Evolutionary conservation across 331 rosid genomes (phyloP).

Genomic region (Saraca asoca): DNA sequence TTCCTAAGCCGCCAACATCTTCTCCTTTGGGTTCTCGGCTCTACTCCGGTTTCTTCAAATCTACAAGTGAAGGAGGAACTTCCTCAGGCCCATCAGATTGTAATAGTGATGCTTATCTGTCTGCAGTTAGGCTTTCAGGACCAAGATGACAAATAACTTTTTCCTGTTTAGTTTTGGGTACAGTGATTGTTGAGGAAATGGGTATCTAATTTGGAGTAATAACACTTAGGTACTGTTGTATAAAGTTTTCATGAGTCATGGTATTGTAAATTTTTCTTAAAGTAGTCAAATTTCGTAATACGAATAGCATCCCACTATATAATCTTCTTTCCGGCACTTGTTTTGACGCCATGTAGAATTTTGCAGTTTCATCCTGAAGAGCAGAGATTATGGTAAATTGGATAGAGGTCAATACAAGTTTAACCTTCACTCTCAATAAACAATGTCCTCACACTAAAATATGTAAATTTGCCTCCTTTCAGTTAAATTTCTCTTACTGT

Average conservation of each 20-base stretch:
- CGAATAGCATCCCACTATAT: slow-evolving; percentile 11
- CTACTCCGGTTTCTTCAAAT: slow-evolving; percentile 41
- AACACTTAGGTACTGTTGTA: slow-evolving; percentile 22
- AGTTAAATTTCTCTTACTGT: no score
- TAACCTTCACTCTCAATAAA: no score
- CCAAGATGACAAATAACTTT: slow-evolving; percentile 53
- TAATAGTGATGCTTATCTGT: slow-evolving; percentile 53
- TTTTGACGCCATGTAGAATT: neutral
- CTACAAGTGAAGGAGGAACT: slow-evolving; percentile 50
- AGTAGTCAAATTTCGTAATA: slow-evolving; percentile 45
- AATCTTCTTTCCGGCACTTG: neutral
- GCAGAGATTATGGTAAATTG: no score
- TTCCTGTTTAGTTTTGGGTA: neutral
- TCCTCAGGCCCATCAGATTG: slow-evolving; percentile 63
- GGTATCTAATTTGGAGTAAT: neutral
- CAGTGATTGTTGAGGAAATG: slow-evolving; percentile 29
- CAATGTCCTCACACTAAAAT: neutral
- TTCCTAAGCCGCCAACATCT: slow-evolving; percentile 54
- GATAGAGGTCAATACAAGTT: no score
- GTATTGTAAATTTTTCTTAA: slow-evolving; percentile 41
- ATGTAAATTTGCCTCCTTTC: neutral
- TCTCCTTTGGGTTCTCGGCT: slow-evolving; percentile 53
- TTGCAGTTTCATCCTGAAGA: slow-evolving; percentile 1
- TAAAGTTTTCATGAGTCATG: slow-evolving; percentile 15
- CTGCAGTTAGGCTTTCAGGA: slow-evolving; percentile 66